These are phyloP conservation scores for Aspergillus fijiensis DNA, from an alignment of 2,329 filamentous ascomycete species.

Conservation along the genomic window DNA sequence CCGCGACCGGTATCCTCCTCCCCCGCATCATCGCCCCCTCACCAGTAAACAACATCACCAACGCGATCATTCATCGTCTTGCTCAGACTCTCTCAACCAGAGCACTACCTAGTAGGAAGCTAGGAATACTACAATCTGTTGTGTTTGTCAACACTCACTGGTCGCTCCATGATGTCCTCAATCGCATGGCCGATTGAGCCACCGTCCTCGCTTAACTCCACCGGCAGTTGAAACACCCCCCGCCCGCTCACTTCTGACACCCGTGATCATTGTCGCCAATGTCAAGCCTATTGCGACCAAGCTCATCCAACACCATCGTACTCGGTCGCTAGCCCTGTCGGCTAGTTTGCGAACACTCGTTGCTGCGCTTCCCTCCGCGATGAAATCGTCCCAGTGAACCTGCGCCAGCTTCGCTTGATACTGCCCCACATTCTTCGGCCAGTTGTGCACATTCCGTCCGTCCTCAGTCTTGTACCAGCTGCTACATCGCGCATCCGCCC, in stretches of 20 bases:
- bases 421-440: slow-evolving; percentile 52
- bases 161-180: too few relatives aligned
- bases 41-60: too few relatives aligned
- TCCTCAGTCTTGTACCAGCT: slow-evolving; percentile 59
- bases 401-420: slow-evolving; percentile 19
- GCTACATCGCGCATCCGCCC: slow-evolving; percentile 55
- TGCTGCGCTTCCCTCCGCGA: slow-evolving; percentile 26
- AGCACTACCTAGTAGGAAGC: too few relatives aligned
- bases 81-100: too few relatives aligned
- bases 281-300: not conserved
- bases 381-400: slow-evolving; percentile 35
- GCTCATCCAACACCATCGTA: slow-evolving; percentile 8
- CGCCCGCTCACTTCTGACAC: too few relatives aligned
- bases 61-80: too few relatives aligned
- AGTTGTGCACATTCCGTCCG: slow-evolving; percentile 59
- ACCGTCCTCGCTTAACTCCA: too few relatives aligned
- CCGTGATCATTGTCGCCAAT: too few relatives aligned
- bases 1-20: not conserved
- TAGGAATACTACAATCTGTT: too few relatives aligned
- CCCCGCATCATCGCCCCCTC: not conserved
- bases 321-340: slow-evolving; percentile 29
- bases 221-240: too few relatives aligned
- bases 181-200: too few relatives aligned
- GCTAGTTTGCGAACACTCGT: slow-evolving; percentile 25
- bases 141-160: too few relatives aligned